Percentiles rank a stretch among this genome's conserved stretches.
Evolutionary conservation across 345 rosid species (phyloP).

Genomic region (Syzygium jambos): DNA sequence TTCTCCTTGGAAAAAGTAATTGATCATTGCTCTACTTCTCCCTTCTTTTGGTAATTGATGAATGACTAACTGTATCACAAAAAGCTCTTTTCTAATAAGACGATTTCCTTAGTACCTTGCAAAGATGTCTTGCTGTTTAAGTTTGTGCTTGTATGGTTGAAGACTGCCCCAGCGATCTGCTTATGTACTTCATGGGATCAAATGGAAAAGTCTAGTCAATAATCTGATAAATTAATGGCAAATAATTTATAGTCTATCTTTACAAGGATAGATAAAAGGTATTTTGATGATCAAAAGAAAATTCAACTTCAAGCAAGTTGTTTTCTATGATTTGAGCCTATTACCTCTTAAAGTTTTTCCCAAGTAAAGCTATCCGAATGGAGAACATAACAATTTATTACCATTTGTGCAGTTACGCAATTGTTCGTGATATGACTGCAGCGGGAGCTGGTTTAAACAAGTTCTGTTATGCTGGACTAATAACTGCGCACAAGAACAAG

Average conservation of each 20-base stretch:
- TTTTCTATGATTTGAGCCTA: background rate
- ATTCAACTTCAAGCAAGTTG: background rate
- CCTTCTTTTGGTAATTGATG: background rate
- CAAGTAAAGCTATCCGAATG: background rate
- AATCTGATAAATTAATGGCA: background rate
- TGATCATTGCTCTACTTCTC: background rate
- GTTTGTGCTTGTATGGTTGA: background rate
- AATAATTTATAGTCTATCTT: background rate
- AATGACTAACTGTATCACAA: background rate
- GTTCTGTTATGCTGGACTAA: constrained; percentile 97
- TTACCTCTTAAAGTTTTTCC: background rate
- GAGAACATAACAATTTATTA: background rate
- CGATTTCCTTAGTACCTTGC: background rate
- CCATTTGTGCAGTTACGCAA: constrained; percentile 48
- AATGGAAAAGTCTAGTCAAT: background rate
- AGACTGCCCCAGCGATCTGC: background rate
- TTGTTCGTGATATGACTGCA: constrained; percentile 97
- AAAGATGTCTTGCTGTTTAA: background rate
- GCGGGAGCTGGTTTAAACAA: constrained; percentile 90
- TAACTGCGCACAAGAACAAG: constrained; percentile 73
- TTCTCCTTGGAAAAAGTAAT: background rate
- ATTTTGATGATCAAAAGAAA: background rate
- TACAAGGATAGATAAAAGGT: background rate
- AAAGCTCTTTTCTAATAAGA: background rate
- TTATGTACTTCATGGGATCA: background rate